These are phyloP conservation scores for Diaporthe sp. DNA, from an alignment of 2,329 filamentous ascomycete genomes.

Conservation along the genomic window DNA sequence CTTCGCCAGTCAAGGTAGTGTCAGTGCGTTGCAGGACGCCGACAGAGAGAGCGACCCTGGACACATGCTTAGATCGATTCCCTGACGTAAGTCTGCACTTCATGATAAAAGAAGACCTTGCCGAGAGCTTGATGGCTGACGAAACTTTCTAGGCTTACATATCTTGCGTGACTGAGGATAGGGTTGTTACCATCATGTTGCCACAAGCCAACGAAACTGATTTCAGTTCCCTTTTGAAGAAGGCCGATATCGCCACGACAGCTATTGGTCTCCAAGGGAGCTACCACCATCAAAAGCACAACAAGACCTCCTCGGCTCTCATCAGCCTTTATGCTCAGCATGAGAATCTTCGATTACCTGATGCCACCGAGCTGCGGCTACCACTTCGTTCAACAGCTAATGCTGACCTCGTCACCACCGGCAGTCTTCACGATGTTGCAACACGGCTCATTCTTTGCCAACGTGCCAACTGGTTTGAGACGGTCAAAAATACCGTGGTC, in stretches of 20 bases:
- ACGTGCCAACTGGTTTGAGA: constrained; percentile 30
- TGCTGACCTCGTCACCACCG: constrained; percentile 9
- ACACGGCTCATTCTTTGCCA: constrained; percentile 24
- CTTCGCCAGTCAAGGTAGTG: not conserved
- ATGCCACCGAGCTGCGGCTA: constrained; percentile 3
- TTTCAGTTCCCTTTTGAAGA: constrained; percentile 2
- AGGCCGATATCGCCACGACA: constrained; percentile 18
- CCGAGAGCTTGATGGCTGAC: not conserved
- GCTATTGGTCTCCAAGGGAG: constrained; percentile 26
- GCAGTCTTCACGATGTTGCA: constrained; percentile 30
- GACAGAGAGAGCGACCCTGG: constrained; percentile 22
- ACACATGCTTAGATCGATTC: constrained; percentile 14
- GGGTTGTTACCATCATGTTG: constrained; percentile 26
- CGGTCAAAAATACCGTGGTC: constrained; percentile 1
- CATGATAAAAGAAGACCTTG: not conserved
- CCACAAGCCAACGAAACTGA: not conserved
- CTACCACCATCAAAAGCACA: constrained; percentile 27
- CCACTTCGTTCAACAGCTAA: constrained; percentile 34
- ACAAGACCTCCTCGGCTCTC: not conserved
- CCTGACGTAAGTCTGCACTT: constrained; percentile 25
- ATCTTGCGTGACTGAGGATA: constrained; percentile 31
- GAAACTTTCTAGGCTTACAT: constrained; percentile 29
- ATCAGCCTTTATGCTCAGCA: not conserved
- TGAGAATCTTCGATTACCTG: constrained; percentile 25
- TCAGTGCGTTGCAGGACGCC: constrained; percentile 27